Percentiles rank a stretch among this genome's conserved stretches.
phyloP scores from a whole-genome alignment of 2,329 filamentous ascomycete species.

The Trichoderma semiorbis region DNA sequence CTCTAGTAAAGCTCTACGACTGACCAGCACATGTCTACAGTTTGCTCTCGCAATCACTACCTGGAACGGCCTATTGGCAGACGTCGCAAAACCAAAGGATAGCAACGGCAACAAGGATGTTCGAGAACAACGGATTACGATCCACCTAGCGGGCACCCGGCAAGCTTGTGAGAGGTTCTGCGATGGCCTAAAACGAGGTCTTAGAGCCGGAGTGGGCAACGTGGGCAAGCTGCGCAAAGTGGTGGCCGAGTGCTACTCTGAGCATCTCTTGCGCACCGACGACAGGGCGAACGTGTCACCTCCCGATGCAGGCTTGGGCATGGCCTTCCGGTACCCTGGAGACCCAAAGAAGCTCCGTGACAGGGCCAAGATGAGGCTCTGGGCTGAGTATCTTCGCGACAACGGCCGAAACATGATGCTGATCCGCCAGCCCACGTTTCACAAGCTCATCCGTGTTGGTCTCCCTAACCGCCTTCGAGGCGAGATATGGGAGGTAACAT shows the following conservation, averaged over 20 bases:
- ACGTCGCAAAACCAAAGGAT: conserved; percentile 50
- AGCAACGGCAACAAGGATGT: conserved; percentile 35
- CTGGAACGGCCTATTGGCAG: conserved; percentile 73
- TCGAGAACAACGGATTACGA: conserved; percentile 78
- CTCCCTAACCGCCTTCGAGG: conserved; percentile 88
- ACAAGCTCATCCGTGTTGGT: conserved; percentile 94
- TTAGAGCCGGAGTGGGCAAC: conserved; percentile 82
- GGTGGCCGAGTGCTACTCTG: conserved; percentile 83
- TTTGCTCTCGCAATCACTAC: conserved; percentile 94
- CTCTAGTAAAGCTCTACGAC: background rate
- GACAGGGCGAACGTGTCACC: conserved; percentile 54
- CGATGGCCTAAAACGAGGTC: conserved; percentile 86
- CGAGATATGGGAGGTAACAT: conserved; percentile 94
- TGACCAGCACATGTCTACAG: conserved; percentile 32
- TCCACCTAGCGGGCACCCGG: conserved; percentile 85
- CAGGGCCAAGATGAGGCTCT: conserved; percentile 93
- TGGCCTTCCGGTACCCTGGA: conserved; percentile 90
- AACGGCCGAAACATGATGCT: conserved; percentile 91
- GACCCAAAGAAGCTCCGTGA: conserved; percentile 92
- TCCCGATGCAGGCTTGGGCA: conserved; percentile 90
- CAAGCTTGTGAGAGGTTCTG: conserved; percentile 93
- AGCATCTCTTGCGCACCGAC: conserved; percentile 68
- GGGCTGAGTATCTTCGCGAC: conserved; percentile 94
- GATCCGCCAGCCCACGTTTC: conserved; percentile 93
- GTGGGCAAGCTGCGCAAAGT: conserved; percentile 81